A percentile compares a stretch with the other conserved stretches of the same genome.
These are phyloP conservation scores for Hippophae tibetana DNA, from an alignment of 306 rosid genomes.

Conservation along the genomic window DNA sequence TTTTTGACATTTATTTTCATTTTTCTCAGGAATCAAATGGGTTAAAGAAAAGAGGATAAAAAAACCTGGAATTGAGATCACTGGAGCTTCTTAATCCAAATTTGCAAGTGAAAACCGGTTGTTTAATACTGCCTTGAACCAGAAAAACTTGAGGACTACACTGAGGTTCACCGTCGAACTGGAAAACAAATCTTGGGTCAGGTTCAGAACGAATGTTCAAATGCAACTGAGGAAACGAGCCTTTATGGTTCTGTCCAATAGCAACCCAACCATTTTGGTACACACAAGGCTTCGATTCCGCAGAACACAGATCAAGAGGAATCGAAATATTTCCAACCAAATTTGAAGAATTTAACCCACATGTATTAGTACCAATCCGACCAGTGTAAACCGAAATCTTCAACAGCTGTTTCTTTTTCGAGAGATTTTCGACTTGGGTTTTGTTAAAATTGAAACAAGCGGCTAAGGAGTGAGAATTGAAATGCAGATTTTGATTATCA, in stretches of 20 bases:
- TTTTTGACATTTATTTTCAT: too few species aligned
- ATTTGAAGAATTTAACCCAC: conserved; percentile 30
- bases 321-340: conserved; percentile 38
- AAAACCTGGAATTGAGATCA: conserved; percentile 29
- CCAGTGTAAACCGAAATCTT: conserved; percentile 41
- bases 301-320: conserved; percentile 31
- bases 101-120: conserved; percentile 39
- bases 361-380: conserved; percentile 17
- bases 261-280: conserved; percentile 61
- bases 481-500: conserved; percentile 3
- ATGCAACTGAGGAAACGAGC: conserved; percentile 33
- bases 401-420: conserved; percentile 14
- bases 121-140: conserved; percentile 44
- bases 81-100: conserved; percentile 29
- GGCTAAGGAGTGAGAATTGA: conserved; percentile 34
- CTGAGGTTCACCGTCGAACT: conserved; percentile 76
- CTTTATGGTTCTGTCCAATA: conserved; percentile 18
- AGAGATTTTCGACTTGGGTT: conserved; percentile 32
- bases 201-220: conserved; percentile 53
- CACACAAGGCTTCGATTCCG: conserved; percentile 31
- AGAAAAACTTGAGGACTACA: conserved; percentile 81
- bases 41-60: background rate
- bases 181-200: conserved; percentile 67
- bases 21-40: conserved; percentile 13
- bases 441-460: conserved; percentile 51